Percentiles rank a stretch among this genome's conserved stretches.
Conservation (phyloP, 805 yeast species). For the Candida ortonii region DNA sequence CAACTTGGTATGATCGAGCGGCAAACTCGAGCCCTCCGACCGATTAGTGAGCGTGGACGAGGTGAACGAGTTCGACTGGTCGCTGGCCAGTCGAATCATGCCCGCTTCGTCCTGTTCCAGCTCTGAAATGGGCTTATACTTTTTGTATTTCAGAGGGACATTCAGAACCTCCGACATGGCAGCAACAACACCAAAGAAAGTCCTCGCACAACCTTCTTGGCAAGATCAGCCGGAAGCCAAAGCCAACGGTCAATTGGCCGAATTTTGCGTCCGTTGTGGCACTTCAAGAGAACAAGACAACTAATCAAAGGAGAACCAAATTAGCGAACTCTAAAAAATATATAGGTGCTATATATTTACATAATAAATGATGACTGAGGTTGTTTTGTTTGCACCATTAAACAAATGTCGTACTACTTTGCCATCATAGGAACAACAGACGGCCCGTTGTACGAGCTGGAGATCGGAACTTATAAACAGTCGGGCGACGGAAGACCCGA, state of each 20-base stretch:
- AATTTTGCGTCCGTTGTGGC: no score
- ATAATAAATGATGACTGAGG: no score
- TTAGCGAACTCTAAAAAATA: no score
- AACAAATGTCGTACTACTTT: conserved; percentile 73
- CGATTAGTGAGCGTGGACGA: conserved; percentile 8
- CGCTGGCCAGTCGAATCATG: not conserved
- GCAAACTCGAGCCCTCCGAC: conserved; percentile 2
- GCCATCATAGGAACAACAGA: conserved; percentile 86
- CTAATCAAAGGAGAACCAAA: no score
- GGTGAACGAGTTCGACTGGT: conserved; percentile 8
- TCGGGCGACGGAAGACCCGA: conserved; percentile 62
- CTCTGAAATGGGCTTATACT: conserved; percentile 17
- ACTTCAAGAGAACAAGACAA: no score
- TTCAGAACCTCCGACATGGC: no score
- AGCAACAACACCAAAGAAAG: no score
- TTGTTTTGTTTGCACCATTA: conserved; percentile 1
- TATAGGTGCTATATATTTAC: no score
- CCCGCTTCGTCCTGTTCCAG: conserved; percentile 1
- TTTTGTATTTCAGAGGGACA: conserved; percentile 17
- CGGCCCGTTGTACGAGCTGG: conserved; percentile 82
- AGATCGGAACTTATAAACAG: conserved; percentile 71
- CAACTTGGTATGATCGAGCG: not conserved
- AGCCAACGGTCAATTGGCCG: no score
- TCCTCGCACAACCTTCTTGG: no score
- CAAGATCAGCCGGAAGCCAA: no score